Evolutionary conservation across 345 rosid species (phyloP).

Genomic region (Murraya koenigii): DNA sequence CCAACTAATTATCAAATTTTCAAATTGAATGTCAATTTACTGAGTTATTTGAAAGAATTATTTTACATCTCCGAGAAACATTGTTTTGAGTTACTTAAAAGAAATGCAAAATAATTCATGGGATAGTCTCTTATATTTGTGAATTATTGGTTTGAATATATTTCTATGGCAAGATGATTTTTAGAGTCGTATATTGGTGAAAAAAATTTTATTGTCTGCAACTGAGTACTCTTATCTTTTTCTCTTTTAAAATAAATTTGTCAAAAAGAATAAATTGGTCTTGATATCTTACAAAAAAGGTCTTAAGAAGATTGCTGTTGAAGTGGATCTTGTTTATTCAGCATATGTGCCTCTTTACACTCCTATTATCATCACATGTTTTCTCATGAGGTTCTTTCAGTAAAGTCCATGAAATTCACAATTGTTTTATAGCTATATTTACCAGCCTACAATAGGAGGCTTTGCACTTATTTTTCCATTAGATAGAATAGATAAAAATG

Average conservation of each 20-base stretch:
- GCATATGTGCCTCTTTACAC: slow-evolving; percentile 34
- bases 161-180: not conserved
- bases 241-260: not conserved
- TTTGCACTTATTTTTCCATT: slow-evolving; percentile 67
- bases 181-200: not conserved
- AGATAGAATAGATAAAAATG: slow-evolving; percentile 18
- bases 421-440: slow-evolving; percentile 49
- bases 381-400: not conserved
- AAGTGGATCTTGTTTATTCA: slow-evolving; percentile 72
- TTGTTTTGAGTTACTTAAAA: not conserved
- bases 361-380: not conserved
- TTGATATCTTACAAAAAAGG: slow-evolving; percentile 50
- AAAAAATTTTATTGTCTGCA: not conserved
- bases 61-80: not conserved
- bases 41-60: not conserved
- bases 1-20: no score
- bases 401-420: not conserved
- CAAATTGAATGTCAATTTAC: not conserved
- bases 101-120: not conserved
- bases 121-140: not conserved
- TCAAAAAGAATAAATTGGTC: no score
- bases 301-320: slow-evolving; percentile 71
- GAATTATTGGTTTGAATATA: not conserved
- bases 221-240: not conserved
- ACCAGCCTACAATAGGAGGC: slow-evolving; percentile 65